Base-by-base conservation (phyloP, 441 rosid species). In the Pelargonium cotyledonis region DNA sequence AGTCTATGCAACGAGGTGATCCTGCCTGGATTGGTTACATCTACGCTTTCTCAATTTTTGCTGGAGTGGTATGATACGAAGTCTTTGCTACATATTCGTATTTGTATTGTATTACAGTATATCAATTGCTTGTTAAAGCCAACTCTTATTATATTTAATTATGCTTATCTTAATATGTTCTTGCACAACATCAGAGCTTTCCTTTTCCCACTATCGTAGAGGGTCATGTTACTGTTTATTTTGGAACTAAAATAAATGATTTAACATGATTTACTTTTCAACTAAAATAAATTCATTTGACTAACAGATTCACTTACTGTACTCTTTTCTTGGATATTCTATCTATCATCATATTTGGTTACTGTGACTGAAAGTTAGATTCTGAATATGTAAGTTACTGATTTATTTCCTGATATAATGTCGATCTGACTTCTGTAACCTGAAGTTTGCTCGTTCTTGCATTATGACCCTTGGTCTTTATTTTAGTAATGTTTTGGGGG, bases 1-100 rank as follows among this genome's bases (percentile, higher is more conserved):
- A 96, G 99, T 91, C 99, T 67, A 93, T 96, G 99, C 99, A 96
- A 89, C 82, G 71, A 76, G 92, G 89, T 49, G 96, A 88, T 79
- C 96, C 97, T 66, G 96, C 98, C 66, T 93, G 90, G 96, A 85
- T 86, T 63, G 99, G 99, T 63, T 96, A 93, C 76, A 72, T 93
- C 82, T 96, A 88, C 70, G 97, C 99, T 73, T 83, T 92, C 80
- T 80, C 83, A 73, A 95, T 95, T 70, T 87, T 92, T 74, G 85
- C 72, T 73, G 99, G 99, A 75, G 99, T 92, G 97, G 99, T 95
- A 95, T 55, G 95, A 74, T 72, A 16, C 12, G 23, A 35, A 58
- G 47, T 73, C 55, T 31, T 69, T 46, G 29, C 5, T 65, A 65
- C 21, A 64, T 64, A 12, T 41, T 19, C 0, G 40, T 26, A 26